Evolutionary conservation across 768 basidiomycete species (phyloP).

Genomic region (Fistulinella prunicolor): DNA sequence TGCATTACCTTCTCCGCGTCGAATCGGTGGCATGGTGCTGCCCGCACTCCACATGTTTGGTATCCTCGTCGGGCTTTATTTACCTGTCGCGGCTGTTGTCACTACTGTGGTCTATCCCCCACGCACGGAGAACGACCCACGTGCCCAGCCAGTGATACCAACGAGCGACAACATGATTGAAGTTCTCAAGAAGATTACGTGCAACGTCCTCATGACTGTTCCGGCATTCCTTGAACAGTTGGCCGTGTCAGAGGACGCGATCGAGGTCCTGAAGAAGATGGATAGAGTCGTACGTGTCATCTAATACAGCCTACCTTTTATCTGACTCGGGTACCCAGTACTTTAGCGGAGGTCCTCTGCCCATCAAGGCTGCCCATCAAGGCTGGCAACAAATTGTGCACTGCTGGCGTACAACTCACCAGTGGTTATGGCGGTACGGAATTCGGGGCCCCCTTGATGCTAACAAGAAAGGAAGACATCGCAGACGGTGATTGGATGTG

Average conservation of each 20-base stretch:
- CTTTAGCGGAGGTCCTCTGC: constrained; percentile 40
- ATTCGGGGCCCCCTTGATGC: constrained; percentile 7
- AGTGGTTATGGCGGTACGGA: constrained; percentile 21
- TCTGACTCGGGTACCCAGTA: constrained; percentile 16
- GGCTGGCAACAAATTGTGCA: constrained; percentile 15
- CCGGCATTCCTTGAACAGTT: constrained; percentile 41
- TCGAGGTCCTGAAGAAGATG: constrained; percentile 28
- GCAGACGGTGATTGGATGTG: no score
- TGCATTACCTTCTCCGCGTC: constrained; percentile 11
- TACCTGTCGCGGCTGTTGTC: constrained; percentile 15
- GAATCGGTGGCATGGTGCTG: constrained; percentile 22
- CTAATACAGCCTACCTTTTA: not conserved
- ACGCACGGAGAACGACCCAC: constrained; percentile 8
- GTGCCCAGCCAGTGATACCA: constrained; percentile 34
- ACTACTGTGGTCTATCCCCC: constrained; percentile 29
- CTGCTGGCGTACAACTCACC: no score
- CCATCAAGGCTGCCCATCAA: no score
- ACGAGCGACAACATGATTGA: constrained; percentile 40
- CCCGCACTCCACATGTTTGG: constrained; percentile 30
- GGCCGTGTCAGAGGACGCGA: constrained; percentile 22
- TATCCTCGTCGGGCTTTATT: constrained; percentile 12
- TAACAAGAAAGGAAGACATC: constrained; percentile 1
- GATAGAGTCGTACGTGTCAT: constrained; percentile 28
- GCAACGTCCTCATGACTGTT: constrained; percentile 33
- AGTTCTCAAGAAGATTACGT: constrained; percentile 28